Percentiles rank a stretch among this genome's conserved stretches.
Evolutionary conservation across 1,139 yeast genomes (phyloP).

Genomic region (Yamadazyma diospyri): DNA sequence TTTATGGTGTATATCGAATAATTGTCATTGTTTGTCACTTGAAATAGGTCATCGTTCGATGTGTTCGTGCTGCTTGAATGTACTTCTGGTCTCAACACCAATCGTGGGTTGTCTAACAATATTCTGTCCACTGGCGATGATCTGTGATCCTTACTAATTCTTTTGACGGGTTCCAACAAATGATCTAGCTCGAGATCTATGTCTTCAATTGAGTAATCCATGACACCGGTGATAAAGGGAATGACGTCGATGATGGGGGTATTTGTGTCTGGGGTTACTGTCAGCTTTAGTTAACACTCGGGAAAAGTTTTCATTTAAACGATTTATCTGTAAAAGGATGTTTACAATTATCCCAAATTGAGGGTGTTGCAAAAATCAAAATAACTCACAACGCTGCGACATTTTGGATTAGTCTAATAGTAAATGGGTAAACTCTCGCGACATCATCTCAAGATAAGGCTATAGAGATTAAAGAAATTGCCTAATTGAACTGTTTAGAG

Average conservation of each 20-base stretch:
- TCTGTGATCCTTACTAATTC: background rate
- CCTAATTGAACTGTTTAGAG: too few species aligned
- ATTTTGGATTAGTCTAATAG: background rate
- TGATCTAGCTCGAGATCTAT: constrained; percentile 23
- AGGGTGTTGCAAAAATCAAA: constrained; percentile 3
- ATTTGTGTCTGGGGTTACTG: too few species aligned
- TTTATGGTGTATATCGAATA: constrained; percentile 14
- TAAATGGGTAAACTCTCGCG: background rate
- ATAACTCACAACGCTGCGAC: constrained; percentile 1
- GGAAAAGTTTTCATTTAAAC: constrained; percentile 6
- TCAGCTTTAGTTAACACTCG: constrained; percentile 1
- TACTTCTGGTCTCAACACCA: constrained; percentile 5
- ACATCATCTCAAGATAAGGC: too few species aligned
- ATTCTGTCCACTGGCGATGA: constrained; percentile 4
- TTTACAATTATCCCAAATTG: constrained; percentile 4
- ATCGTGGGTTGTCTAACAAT: constrained; percentile 4
- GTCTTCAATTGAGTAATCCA: constrained; percentile 19
- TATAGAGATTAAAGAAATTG: too few species aligned
- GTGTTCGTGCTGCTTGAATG: background rate
- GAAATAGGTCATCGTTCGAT: constrained; percentile 35
- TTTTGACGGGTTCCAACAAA: constrained; percentile 14
- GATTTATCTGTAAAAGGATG: constrained; percentile 4
- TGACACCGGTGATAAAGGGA: too few species aligned
- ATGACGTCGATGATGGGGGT: too few species aligned
- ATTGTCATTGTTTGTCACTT: constrained; percentile 27